These are phyloP conservation scores for Trametes cinnabarina DNA, from an alignment of 768 basidiomycete genomes.

Conservation along the genomic window DNA sequence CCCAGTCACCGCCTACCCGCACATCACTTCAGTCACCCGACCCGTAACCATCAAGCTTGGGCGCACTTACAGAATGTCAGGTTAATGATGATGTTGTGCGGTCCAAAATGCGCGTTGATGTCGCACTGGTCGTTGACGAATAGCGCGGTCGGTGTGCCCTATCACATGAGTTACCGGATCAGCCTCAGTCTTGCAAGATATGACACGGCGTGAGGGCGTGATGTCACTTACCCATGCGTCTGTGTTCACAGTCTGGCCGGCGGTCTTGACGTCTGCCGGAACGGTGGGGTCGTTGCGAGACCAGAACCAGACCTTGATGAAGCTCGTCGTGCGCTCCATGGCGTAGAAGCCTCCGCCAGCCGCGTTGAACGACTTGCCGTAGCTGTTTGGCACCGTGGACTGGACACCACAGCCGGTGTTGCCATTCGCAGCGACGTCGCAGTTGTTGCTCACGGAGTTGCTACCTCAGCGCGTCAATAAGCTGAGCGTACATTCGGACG, in stretches of 20 bases:
- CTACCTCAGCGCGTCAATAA: not conserved
- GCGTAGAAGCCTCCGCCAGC: conserved; percentile 67
- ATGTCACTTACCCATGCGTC: conserved; percentile 48
- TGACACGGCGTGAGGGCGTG: not conserved
- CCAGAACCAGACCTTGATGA: conserved; percentile 76
- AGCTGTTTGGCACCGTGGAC: conserved; percentile 40
- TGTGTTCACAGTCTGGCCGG: conserved; percentile 44
- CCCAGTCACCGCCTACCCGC: conserved; percentile 57
- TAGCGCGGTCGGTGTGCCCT: conserved; percentile 59
- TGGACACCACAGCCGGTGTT: conserved; percentile 61
- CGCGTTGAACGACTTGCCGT: conserved; percentile 56
- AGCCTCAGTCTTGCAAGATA: not conserved
- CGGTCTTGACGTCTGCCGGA: conserved; percentile 46
- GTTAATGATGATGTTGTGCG: conserved; percentile 67
- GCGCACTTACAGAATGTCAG: conserved; percentile 59
- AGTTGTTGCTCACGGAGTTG: conserved; percentile 42
- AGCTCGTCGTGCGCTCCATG: conserved; percentile 53
- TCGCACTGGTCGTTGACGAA: conserved; percentile 63
- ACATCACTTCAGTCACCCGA: not conserved
- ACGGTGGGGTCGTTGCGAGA: conserved; percentile 43
- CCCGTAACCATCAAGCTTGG: not conserved
- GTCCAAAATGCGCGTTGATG: conserved; percentile 50
- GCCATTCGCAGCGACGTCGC: conserved; percentile 44
- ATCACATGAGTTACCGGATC: not conserved
- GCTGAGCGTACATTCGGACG: not conserved